Conservation (phyloP, 2,329 filamentous ascomycete genomes). For the Alternaria tenuissima region DNA sequence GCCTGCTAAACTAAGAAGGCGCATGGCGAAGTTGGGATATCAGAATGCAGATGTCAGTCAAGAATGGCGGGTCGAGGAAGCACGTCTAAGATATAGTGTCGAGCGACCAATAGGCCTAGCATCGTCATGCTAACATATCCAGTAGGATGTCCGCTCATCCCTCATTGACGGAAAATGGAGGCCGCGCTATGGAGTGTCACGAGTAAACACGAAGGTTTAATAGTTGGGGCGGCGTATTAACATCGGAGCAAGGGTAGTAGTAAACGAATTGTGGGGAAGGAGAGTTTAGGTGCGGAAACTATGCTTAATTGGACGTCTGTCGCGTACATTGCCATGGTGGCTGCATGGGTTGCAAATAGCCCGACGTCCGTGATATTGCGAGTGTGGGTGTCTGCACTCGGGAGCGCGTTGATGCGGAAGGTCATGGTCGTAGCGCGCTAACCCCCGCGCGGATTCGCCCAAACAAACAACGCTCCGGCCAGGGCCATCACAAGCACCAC, state of each 20-base stretch:
- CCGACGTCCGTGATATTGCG: slow-evolving; percentile 1
- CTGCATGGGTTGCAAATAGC: slow-evolving; percentile 3
- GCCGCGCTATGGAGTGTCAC: slow-evolving; percentile 15
- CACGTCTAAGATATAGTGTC: neutral
- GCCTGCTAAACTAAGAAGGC: slow-evolving; percentile 15
- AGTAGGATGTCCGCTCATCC: neutral
- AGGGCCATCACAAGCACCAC: too few relatives aligned
- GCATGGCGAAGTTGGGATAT: slow-evolving; percentile 29
- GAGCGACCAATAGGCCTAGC: neutral
- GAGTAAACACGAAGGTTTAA: slow-evolving; percentile 14
- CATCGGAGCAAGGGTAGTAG: slow-evolving; percentile 16
- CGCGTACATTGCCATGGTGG: neutral
- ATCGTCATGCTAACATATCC: neutral
- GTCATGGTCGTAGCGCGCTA: too few relatives aligned
- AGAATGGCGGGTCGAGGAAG: neutral
- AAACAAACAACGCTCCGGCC: too few relatives aligned
- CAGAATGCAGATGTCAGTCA: neutral
- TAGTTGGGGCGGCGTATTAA: slow-evolving; percentile 15
- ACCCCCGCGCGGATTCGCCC: too few relatives aligned
- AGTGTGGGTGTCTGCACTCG: neutral
- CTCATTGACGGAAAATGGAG: slow-evolving; percentile 19
- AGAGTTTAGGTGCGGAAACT: slow-evolving; percentile 13
- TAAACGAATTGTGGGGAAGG: slow-evolving; percentile 26
- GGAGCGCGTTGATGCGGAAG: neutral
- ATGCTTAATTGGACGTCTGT: slow-evolving; percentile 19